Evolutionary conservation across 2,329 filamentous ascomycete genomes (phyloP), one percentile per base, ranked within the genome.

Genomic region (Helotiales sp.): DNA sequence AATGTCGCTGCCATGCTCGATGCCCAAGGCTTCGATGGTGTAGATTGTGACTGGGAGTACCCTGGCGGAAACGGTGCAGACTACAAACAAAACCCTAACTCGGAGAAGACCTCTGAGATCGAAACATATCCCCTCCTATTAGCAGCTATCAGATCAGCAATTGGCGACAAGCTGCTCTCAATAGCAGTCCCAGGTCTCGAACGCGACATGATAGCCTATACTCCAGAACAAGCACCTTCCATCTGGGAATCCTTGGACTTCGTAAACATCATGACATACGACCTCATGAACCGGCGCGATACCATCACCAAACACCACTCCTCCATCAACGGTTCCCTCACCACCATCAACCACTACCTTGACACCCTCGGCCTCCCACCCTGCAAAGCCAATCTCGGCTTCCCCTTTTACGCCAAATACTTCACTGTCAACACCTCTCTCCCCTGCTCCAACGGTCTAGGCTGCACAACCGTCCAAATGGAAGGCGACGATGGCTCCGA

Each of bases 241-340:
- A 88, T 91, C 66, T 79, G 77, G 67, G 67, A 75, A 4, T 75
- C 78, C 1, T 79, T 90, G 12, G 86, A 91, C 67, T 86, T 86
- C 63, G 76, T 90, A 69, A 91, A 90, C 65, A 75, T 86, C 38
- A 85, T 90, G 88, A 79, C 82, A 1, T 90, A 90, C 69, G 87
- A 90, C 66, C 72, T 89, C 56, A 84, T 88, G 77, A 88, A 89
- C 74, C 81, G 87, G 29, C 83, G 88, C 22, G 83, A 90, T 72
- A 84, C 72, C 40, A 69, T 75, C 10, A 89, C 87, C 3, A 77
- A 74, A 25, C 88, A 91, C 70, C 86, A 89, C 69, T 85, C 80
- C 46, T 82, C 83, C 19, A 75, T 90, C 7, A 67, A 74, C 12
- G 79, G 75, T 12, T 86, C 86, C 0, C 71, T 79, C 7, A 74